Evolutionary conservation across 306 rosid genomes (phyloP).

Genomic region (Corylus avellana): DNA sequence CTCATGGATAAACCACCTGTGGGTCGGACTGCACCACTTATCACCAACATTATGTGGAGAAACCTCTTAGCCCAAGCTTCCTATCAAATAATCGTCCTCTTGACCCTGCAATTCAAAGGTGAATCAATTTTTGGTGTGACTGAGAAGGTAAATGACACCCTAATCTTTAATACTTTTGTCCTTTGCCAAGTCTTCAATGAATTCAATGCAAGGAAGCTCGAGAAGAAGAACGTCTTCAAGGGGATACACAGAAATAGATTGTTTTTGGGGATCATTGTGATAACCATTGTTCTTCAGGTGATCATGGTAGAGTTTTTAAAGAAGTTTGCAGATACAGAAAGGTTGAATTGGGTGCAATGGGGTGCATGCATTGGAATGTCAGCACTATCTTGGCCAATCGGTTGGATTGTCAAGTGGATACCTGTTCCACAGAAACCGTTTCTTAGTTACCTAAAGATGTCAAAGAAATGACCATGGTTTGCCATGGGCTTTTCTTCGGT

Average conservation of each 20-base stretch:
- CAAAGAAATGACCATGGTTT: too few relatives aligned
- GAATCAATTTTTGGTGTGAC: constrained; percentile 22
- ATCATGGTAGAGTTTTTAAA: constrained; percentile 28
- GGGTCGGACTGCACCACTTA: neutral
- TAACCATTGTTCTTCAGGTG: constrained; percentile 24
- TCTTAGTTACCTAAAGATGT: neutral
- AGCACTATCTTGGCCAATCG: constrained; percentile 22
- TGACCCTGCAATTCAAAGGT: constrained; percentile 23
- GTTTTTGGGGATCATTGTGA: constrained; percentile 22
- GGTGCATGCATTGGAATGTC: constrained; percentile 18
- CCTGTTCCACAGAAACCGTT: constrained; percentile 18
- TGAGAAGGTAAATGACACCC: constrained; percentile 20
- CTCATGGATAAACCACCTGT: constrained; percentile 7
- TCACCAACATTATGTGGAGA: constrained; percentile 21
- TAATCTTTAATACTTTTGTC: constrained; percentile 28
- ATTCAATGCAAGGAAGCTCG: constrained; percentile 32
- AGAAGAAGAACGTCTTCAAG: constrained; percentile 29
- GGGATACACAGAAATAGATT: constrained; percentile 23
- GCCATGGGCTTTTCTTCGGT: too few relatives aligned
- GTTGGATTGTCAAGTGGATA: constrained; percentile 24
- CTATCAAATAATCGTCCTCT: constrained; percentile 15
- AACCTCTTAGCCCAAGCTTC: constrained; percentile 28
- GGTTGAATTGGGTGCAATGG: constrained; percentile 33
- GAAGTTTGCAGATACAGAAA: constrained; percentile 30
- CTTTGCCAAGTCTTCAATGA: constrained; percentile 32